Conservation (phyloP, 371 early-diverging fungal species). For the Conidiobolus incongruus region DNA sequence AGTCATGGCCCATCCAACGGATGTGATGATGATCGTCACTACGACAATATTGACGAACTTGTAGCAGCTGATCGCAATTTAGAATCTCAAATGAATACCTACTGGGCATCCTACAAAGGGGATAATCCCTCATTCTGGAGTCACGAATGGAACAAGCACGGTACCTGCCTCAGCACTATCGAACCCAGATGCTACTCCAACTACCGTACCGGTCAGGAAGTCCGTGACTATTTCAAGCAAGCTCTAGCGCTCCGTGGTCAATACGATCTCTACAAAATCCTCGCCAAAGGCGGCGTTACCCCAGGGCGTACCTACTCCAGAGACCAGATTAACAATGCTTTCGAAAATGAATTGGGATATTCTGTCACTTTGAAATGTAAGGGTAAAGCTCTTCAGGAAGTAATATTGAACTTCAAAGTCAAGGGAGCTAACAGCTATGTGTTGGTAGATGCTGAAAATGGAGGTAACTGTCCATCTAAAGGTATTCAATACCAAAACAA, state of each 20-base stretch:
- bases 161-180: conserved; percentile 42
- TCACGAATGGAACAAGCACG: conserved; percentile 68
- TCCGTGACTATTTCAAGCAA: conserved; percentile 24
- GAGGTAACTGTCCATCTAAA: background rate
- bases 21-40: conserved; percentile 33
- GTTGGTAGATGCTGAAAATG: background rate
- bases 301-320: conserved; percentile 29
- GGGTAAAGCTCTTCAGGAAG: conserved; percentile 13
- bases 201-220: conserved; percentile 20
- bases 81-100: conserved; percentile 25
- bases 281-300: conserved; percentile 24
- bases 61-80: conserved; percentile 13
- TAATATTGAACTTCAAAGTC: conserved; percentile 12
- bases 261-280: conserved; percentile 30
- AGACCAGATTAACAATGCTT: conserved; percentile 21
- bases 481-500: too few species aligned
- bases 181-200: conserved; percentile 27
- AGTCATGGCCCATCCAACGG: conserved; percentile 26
- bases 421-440: conserved; percentile 10
- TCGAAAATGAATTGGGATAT: conserved; percentile 16
- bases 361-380: conserved; percentile 16
- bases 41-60: conserved; percentile 20
- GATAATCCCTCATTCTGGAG: conserved; percentile 15
- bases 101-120: conserved; percentile 53
- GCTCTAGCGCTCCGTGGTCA: conserved; percentile 21